Base-by-base conservation (phyloP, 352 stramenopile genomes). In the Saprolegnia parasitica region DNA sequence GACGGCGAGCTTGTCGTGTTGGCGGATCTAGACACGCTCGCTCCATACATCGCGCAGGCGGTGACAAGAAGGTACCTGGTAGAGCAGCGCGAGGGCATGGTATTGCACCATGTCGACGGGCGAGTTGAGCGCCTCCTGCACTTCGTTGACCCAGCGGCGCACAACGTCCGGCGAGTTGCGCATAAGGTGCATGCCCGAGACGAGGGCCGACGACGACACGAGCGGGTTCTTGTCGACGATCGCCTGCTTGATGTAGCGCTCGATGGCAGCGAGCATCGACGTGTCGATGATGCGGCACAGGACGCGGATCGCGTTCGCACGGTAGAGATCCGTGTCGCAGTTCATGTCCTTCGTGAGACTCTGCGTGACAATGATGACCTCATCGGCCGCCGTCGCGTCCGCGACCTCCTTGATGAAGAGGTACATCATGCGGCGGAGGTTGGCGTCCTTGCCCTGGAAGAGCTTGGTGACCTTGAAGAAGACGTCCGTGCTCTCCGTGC, bases 271-370 rank as follows among this genome's bases (percentile, higher is more conserved):
- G 52, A 97, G 76, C 81, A 96, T 96, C 8, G 85, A 95, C n/a
- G 87, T 86, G 68, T 98, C 89, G 56, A 97, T 95, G 74, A 98
- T 98, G 24, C 94, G 92, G 64, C 95, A 98, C 23, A 99, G 81
- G 18, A 99, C 97, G 65, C 98, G 94, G 58, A 99, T 97, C 9
- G 97, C 97, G 78, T 99, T 99, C 18, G 96, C 97, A 5, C 97
- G 87, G 79, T 99, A 99, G 6, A 99, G 76, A 79, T 99, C 97
- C 40, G 98, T 91, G 23, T 93, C 89, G 21, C 83, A 98, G 74
- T 98, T 99, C 95, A 99, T 99, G 78, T 99, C 98, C 82, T 99
- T 99, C 35, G 96, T 99, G 16, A 99, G 78, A 85, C 90, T 99
- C 56, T 98, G 97, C 9, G 96, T 98, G 57, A 99, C 97, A 76